Evolutionary conservation across 75 land plant species (phyloP).

Genomic region (Cryptomeria japonica): DNA sequence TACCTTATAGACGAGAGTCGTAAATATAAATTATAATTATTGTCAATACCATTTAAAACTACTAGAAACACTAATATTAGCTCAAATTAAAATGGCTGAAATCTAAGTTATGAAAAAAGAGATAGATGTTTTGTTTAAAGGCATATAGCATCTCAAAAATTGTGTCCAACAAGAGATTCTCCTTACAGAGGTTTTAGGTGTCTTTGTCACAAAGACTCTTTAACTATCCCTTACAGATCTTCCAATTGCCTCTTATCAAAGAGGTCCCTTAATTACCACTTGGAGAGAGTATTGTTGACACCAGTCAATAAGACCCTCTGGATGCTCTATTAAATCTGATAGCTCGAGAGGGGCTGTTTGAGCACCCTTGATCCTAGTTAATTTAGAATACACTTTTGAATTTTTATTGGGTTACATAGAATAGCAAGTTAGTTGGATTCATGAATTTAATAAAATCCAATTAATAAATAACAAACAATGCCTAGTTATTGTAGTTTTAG

Average conservation of each 20-base stretch:
- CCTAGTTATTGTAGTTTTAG: too few relatives aligned
- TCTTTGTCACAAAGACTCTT: not conserved
- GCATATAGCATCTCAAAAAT: not conserved
- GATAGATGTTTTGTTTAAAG: not conserved
- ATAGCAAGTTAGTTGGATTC: too few relatives aligned
- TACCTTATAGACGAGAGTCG: not conserved
- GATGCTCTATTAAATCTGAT: not conserved
- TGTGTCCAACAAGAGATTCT: not conserved
- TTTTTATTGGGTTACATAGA: too few relatives aligned
- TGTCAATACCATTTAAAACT: not conserved
- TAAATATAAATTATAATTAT: not conserved
- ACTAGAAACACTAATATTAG: not conserved
- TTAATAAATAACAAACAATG: too few relatives aligned
- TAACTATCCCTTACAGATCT: not conserved
- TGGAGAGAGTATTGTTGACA: not conserved
- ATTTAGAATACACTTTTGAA: not conserved
- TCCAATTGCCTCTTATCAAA: not conserved
- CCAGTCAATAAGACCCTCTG: not conserved
- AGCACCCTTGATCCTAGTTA: not conserved
- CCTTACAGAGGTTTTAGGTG: not conserved
- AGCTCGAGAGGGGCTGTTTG: not conserved
- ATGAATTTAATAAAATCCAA: too few relatives aligned
- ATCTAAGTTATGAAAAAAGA: not conserved
- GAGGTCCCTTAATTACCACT: not conserved
- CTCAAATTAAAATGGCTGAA: not conserved